phyloP scores from a whole-genome alignment of 768 basidiomycete species.

The Kwoniella mangroviensis region DNA sequence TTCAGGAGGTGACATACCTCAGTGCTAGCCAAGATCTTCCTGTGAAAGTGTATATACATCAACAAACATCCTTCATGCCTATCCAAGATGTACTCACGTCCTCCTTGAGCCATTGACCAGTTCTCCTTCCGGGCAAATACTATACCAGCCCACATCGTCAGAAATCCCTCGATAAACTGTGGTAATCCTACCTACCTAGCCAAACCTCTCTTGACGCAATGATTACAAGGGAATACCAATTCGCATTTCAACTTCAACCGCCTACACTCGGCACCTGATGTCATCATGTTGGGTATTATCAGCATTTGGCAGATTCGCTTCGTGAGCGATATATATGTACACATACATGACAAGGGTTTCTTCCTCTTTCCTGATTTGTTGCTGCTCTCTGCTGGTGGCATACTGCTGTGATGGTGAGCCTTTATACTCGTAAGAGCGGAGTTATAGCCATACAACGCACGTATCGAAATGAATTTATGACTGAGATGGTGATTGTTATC shows the following conservation, averaged over 20 bases:
- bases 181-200: neutral
- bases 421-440: neutral
- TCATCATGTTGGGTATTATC: neutral
- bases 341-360: constrained; percentile 20
- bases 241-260: constrained; percentile 27
- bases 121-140: constrained; percentile 25
- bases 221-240: constrained; percentile 14
- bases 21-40: constrained; percentile 26
- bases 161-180: neutral
- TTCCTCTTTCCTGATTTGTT: constrained; percentile 14
- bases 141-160: neutral
- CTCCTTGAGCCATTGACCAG: constrained; percentile 22
- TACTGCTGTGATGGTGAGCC: neutral
- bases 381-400: constrained; percentile 7
- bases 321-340: neutral
- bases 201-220: constrained; percentile 20
- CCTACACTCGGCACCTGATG: constrained; percentile 20
- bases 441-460: no score
- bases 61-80: neutral
- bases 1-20: constrained; percentile 13
- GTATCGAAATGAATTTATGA: no score
- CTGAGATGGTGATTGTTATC: neutral
- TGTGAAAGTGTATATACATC: neutral
- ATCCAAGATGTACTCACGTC: constrained; percentile 11
- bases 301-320: neutral